These are phyloP conservation scores for Viscum album DNA, from an alignment of 177 flowering plant species.

Conservation along the genomic window DNA sequence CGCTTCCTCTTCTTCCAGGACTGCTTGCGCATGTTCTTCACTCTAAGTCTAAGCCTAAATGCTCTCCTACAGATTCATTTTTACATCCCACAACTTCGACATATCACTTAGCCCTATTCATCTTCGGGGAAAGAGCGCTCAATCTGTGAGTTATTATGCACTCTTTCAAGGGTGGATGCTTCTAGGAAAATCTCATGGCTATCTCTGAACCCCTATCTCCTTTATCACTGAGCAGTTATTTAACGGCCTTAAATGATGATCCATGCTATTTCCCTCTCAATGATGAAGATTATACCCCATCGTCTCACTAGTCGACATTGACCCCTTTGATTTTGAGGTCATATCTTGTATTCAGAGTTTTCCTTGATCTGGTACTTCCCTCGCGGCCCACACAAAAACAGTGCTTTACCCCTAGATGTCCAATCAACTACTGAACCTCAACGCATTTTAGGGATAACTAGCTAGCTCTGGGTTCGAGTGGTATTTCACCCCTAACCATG, in stretches of 20 bases:
- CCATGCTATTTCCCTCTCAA: neutral
- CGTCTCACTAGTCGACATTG: neutral
- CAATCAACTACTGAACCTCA: neutral
- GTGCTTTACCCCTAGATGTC: neutral
- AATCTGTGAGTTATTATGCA: neutral
- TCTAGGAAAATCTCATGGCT: neutral
- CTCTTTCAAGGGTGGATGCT: neutral
- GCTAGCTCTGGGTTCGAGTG: too few relatives aligned
- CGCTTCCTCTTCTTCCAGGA: too few relatives aligned
- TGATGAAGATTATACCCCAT: neutral
- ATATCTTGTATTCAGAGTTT: neutral
- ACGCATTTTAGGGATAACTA: neutral
- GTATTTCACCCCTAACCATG: too few relatives aligned
- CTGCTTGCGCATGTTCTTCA: too few relatives aligned
- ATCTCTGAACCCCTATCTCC: constrained; percentile 5
- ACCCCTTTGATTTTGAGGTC: neutral
- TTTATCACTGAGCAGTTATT: constrained; percentile 3
- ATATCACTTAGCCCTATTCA: too few relatives aligned
- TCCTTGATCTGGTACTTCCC: neutral
- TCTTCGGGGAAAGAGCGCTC: neutral
- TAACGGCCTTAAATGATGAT: neutral
- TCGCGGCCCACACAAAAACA: neutral
- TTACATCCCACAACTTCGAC: too few relatives aligned
- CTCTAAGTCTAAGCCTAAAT: too few relatives aligned
- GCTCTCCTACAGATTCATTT: too few relatives aligned